Base-by-base conservation (phyloP, 2,329 filamentous ascomycete species). In the Penicillium sp. region DNA sequence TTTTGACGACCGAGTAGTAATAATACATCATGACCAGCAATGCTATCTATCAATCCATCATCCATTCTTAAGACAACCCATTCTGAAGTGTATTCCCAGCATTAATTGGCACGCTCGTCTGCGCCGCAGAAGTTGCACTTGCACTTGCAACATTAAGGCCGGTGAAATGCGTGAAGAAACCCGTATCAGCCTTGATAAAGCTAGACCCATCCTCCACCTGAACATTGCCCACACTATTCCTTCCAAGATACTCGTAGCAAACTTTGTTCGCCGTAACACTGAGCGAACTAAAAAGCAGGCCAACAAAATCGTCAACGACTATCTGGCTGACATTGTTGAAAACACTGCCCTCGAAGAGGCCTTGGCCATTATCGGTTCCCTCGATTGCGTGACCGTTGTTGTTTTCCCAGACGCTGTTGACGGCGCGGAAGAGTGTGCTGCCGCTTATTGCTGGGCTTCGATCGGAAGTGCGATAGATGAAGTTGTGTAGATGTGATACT, bases 371-470 rank as follows among this genome's bases (percentile, higher is more conserved):
- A 3, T 30, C 45, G 13, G 24, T 49, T 8, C 26, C 45, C 17
- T 49, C 45, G 6, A 49, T 49, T 8, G 45, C 45, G 45, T 30
- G 45, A 4, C 45, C 45, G 45, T 30, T 47, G 44, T 47, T 47
- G 15, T 47, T 28, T 15, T 49, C 45, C 24, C 26, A 30, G 26
- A 49, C 26, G 9, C 26, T 30, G 17, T 49, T 49, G 45, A 49
- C 45, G 26, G 45, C 45, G 26, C 30, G 45, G 45, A 49, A 49
- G 7, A 49, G 45, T 1, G 45, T 49, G 26, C 15, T 49, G 8
- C 45, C 45, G 45, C 45, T 49, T n/a, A 49, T 26, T n/a, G 26
- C 45, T 10, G 45, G 45, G 45, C 45, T 49, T 4, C 45, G 45
- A 19, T 26, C 45, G 2, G 45, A 49, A 6, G 45, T 49, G 26